Conservation (phyloP, 2,329 filamentous ascomycete species). For the Plectosphaerella sp. region DNA sequence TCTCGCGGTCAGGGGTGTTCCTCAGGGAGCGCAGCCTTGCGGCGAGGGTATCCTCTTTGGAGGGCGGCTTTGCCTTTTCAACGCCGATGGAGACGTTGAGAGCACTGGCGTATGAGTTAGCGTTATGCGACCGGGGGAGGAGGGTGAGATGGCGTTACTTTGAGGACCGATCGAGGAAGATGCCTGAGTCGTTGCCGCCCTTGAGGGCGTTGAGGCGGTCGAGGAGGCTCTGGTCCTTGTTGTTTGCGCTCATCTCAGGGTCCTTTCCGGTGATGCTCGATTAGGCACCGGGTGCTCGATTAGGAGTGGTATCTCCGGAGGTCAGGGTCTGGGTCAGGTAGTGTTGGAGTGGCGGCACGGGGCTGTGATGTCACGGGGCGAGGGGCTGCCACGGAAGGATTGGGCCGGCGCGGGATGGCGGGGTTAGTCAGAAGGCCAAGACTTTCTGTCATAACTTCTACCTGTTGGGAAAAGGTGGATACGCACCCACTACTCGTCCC, state of each 20-base stretch:
- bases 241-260: not conserved
- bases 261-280: not conserved
- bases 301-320: not conserved
- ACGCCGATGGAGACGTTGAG: constrained; percentile 27
- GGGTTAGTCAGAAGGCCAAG: too few relatives aligned
- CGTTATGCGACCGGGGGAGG: not conserved
- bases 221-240: constrained; percentile 41
- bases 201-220: constrained; percentile 51
- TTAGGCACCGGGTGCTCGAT: not conserved
- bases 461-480: too few relatives aligned
- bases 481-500: too few relatives aligned
- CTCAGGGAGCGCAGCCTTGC: constrained; percentile 48
- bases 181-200: constrained; percentile 19
- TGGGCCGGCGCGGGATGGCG: not conserved
- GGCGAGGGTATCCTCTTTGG: constrained; percentile 46
- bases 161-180: constrained; percentile 22
- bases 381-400: not conserved
- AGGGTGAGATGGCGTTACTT: constrained; percentile 28
- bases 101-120: constrained; percentile 11
- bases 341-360: not conserved
- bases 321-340: not conserved
- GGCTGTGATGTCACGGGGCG: not conserved
- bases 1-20: constrained; percentile 24
- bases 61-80: constrained; percentile 35
- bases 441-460: too few relatives aligned